Evolutionary conservation across 352 stramenopile species (phyloP).

Genomic region (Phytopythium ostracodes): DNA sequence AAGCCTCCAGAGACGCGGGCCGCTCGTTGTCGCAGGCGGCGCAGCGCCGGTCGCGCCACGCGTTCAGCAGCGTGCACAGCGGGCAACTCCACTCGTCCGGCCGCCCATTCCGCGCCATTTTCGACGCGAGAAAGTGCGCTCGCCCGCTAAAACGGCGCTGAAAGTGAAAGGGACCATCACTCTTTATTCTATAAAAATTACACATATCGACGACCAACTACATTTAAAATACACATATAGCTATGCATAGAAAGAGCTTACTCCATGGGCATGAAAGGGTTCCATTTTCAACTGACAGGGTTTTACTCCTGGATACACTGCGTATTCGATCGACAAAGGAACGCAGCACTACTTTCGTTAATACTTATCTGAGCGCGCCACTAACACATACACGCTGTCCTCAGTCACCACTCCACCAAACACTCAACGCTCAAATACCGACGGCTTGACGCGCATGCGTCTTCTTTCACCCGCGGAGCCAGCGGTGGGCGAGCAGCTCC

Average conservation of each 20-base stretch:
- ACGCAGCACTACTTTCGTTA: conserved; percentile 4
- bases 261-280: not conserved
- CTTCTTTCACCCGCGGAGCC: conserved; percentile 22
- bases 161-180: not conserved
- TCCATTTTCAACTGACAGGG: not conserved
- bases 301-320: not conserved
- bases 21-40: conserved; percentile 48
- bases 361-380: not conserved
- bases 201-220: not conserved
- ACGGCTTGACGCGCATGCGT: not conserved
- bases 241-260: not conserved
- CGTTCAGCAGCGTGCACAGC: conserved; percentile 68
- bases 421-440: not conserved
- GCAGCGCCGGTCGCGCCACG: conserved; percentile 36
- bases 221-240: not conserved
- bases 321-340: too few relatives aligned
- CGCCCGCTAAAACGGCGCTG: conserved; percentile 6
- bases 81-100: conserved; percentile 54
- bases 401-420: not conserved
- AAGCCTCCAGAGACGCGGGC: conserved; percentile 7
- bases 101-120: conserved; percentile 7
- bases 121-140: not conserved
- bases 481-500: conserved; percentile 52
- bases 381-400: too few relatives aligned
- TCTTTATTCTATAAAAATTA: too few relatives aligned